These are phyloP conservation scores for Nakaseomyces kungkrabaensis DNA, from an alignment of 1,139 yeast genomes.

Conservation along the genomic window DNA sequence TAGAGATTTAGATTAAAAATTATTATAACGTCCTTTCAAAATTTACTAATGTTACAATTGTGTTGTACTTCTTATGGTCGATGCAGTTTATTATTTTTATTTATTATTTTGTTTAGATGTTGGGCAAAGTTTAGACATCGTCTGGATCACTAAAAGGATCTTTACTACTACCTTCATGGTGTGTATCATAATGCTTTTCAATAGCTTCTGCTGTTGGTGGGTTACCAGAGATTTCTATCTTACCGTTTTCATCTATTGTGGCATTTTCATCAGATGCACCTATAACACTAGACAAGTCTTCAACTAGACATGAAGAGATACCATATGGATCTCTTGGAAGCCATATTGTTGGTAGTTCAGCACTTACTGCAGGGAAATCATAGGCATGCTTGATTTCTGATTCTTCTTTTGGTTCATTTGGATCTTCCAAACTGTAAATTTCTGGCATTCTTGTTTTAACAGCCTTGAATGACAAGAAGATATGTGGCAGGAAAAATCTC, in stretches of 20 bases:
- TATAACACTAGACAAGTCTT: constrained; percentile 38
- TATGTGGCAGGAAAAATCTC: constrained; percentile 56
- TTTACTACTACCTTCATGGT: background rate
- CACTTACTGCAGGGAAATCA: constrained; percentile 61
- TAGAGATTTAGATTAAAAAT: no score
- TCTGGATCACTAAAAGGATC: constrained; percentile 1
- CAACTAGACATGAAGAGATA: constrained; percentile 51
- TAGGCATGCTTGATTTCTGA: constrained; percentile 46
- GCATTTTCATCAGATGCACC: constrained; percentile 61
- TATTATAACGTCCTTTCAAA: background rate
- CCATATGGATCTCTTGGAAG: constrained; percentile 82
- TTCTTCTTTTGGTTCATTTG: constrained; percentile 29
- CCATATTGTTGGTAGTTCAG: constrained; percentile 70
- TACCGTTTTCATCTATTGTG: constrained; percentile 49
- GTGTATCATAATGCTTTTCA: constrained; percentile 1
- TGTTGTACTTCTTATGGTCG: background rate
- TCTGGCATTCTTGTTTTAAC: constrained; percentile 49
- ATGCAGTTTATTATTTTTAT: background rate
- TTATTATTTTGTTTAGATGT: no score
- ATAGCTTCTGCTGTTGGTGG: constrained; percentile 42
- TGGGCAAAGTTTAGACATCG: background rate
- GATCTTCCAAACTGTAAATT: constrained; percentile 34
- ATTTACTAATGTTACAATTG: background rate
- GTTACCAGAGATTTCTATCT: constrained; percentile 41
- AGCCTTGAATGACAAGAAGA: constrained; percentile 46